Conservation (phyloP, 2,329 filamentous ascomycete genomes). For the Alternaria incomplexa region DNA sequence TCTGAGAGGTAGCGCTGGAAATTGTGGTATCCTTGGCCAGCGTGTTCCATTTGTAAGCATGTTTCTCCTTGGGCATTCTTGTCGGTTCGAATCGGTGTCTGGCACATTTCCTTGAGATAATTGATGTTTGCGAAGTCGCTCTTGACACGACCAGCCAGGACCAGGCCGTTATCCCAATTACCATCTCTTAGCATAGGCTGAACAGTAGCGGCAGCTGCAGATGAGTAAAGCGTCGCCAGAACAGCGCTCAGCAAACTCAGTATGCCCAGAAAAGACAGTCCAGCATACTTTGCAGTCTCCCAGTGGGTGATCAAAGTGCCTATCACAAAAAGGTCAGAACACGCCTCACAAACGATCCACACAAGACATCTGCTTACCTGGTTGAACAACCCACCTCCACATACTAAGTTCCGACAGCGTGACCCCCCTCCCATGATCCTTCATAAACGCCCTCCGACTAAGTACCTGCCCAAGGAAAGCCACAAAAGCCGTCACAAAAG, state of each 20-base stretch:
- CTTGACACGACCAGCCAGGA: constrained; percentile 63
- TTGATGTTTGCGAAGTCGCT: constrained; percentile 68
- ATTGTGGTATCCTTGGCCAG: constrained; percentile 73
- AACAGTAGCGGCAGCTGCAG: constrained; percentile 73
- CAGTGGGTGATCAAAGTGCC: constrained; percentile 75
- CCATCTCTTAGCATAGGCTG: constrained; percentile 72
- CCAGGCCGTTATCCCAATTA: constrained; percentile 52
- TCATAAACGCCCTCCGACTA: constrained; percentile 70
- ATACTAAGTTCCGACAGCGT: constrained; percentile 79
- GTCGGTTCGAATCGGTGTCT: constrained; percentile 65
- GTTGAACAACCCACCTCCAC: constrained; percentile 71
- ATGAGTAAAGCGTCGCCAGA: constrained; percentile 74
- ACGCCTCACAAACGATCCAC: background rate
- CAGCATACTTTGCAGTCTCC: constrained; percentile 69
- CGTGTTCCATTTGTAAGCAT: constrained; percentile 73
- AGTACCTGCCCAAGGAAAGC: constrained; percentile 76
- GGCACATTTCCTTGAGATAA: constrained; percentile 64
- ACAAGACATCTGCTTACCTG: constrained; percentile 33
- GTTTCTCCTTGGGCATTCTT: constrained; percentile 54
- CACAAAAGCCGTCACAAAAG: constrained; percentile 79
- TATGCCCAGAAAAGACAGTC: constrained; percentile 66
- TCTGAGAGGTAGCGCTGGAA: constrained; percentile 63
- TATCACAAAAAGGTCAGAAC: constrained; percentile 52
- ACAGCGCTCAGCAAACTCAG: constrained; percentile 70
- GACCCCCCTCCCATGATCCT: constrained; percentile 64